phyloP scores from a whole-genome alignment of 2,329 filamentous ascomycete species.

The Iodosphaeria phyllophila region DNA sequence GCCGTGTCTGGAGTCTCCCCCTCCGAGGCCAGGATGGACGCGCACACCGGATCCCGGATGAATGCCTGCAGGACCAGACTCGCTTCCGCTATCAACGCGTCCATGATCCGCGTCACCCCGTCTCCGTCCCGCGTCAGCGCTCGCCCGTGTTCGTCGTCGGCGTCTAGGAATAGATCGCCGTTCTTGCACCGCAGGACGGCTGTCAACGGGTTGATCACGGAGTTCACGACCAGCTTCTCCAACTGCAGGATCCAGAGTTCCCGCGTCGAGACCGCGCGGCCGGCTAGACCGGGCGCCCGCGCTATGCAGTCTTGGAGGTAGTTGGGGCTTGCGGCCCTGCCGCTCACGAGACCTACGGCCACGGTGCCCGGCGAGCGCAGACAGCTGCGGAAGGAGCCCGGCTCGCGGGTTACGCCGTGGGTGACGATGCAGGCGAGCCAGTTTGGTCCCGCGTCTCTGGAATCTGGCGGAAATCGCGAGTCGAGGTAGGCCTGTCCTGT shows the following conservation, averaged over 20 bases:
- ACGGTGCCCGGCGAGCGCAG: conserved; percentile 31
- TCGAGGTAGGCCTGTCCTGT: conserved; percentile 22
- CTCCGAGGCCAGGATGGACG: conserved; percentile 15
- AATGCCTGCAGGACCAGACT: conserved; percentile 52
- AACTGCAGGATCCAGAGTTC: conserved; percentile 48
- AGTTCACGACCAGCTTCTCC: conserved; percentile 70
- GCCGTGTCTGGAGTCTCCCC: conserved; percentile 20
- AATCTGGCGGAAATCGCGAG: conserved; percentile 21
- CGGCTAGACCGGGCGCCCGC: conserved; percentile 22
- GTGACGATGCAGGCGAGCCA: conserved; percentile 52
- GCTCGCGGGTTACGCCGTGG: conserved; percentile 34
- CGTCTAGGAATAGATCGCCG: conserved; percentile 53
- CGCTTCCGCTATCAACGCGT: conserved; percentile 55
- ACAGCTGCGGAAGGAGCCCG: conserved; percentile 28
- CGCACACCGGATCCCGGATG: conserved; percentile 35
- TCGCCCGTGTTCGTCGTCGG: too few species aligned
- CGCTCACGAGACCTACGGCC: conserved; percentile 25
- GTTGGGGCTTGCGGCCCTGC: conserved; percentile 7
- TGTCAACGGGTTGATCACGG: conserved; percentile 71
- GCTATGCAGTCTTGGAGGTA: conserved; percentile 25
- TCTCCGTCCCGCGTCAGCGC: conserved; percentile 11
- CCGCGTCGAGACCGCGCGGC: conserved; percentile 16
- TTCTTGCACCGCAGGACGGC: conserved; percentile 61
- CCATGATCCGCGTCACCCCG: conserved; percentile 39
- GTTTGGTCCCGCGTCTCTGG: conserved; percentile 36